Evolutionary conservation across 1,284 basidiomycete species (phyloP).

Genomic region (Cutaneotrichosporon cutaneum): DNA sequence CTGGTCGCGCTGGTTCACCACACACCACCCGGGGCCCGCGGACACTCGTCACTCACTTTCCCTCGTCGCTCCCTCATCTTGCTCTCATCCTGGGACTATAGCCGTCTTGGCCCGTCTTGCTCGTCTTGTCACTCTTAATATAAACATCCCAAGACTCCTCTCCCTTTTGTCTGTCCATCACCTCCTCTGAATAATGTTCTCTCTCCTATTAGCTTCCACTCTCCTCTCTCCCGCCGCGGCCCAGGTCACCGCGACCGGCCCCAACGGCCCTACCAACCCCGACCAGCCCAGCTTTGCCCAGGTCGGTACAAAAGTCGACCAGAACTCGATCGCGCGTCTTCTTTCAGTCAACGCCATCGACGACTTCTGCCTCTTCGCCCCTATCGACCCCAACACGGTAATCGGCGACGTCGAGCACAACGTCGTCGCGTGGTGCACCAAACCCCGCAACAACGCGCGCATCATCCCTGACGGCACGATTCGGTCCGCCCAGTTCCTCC

Average conservation of each 20-base stretch:
- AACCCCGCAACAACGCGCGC: slow-evolving; percentile 42
- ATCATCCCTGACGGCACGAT: slow-evolving; percentile 51
- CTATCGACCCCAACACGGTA: slow-evolving; percentile 35
- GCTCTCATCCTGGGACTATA: too few relatives aligned
- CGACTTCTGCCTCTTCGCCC: slow-evolving; percentile 52
- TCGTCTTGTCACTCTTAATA: too few relatives aligned
- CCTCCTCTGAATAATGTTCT: slow-evolving; percentile 7
- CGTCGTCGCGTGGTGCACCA: slow-evolving; percentile 48
- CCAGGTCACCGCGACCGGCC: slow-evolving; percentile 42
- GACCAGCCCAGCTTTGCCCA: slow-evolving; percentile 33
- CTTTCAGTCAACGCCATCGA: slow-evolving; percentile 49
- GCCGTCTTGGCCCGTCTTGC: too few relatives aligned
- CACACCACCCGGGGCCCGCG: too few relatives aligned
- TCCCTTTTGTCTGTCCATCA: neutral
- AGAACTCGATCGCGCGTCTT: slow-evolving; percentile 47
- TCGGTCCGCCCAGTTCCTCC: slow-evolving; percentile 48
- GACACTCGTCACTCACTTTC: too few relatives aligned
- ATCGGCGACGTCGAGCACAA: slow-evolving; percentile 47
- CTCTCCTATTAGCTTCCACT: slow-evolving; percentile 6
- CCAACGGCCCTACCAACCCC: slow-evolving; percentile 53
- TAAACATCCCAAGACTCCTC: too few relatives aligned
- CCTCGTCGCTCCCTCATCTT: too few relatives aligned
- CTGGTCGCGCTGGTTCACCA: too few relatives aligned
- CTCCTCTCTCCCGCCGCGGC: slow-evolving; percentile 15
- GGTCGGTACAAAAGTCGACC: slow-evolving; percentile 46